These are phyloP conservation scores for Mycoemilia scoparia DNA, from an alignment of 192 early-diverging fungal genomes.

Conservation along the genomic window DNA sequence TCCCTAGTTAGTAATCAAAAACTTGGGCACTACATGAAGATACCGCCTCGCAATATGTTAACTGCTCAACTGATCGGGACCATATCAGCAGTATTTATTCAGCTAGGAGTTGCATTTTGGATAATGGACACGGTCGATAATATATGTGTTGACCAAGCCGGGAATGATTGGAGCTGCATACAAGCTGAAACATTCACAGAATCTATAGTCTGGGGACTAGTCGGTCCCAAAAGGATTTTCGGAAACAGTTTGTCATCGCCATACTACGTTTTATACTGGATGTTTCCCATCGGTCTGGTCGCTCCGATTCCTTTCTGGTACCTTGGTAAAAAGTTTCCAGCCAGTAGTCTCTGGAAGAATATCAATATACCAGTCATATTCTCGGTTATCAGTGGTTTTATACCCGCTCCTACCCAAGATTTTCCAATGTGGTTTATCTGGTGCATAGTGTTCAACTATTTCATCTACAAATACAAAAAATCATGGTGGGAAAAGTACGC, in stretches of 20 bases:
- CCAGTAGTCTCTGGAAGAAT: constrained; percentile 31
- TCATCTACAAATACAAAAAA: constrained; percentile 28
- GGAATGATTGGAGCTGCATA: constrained; percentile 36
- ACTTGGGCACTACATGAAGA: constrained; percentile 46
- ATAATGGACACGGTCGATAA: constrained; percentile 25
- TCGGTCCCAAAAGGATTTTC: constrained; percentile 39
- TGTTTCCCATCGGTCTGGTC: constrained; percentile 31
- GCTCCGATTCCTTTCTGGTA: constrained; percentile 41
- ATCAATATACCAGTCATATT: constrained; percentile 41
- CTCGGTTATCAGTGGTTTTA: constrained; percentile 21
- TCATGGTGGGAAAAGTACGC: constrained; percentile 32
- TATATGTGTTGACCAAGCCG: constrained; percentile 20
- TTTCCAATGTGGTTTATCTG: constrained; percentile 9
- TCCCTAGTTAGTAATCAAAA: constrained; percentile 34
- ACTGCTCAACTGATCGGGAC: constrained; percentile 41
- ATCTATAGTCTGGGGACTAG: constrained; percentile 46
- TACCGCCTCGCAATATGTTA: constrained; percentile 51
- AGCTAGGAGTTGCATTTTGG: constrained; percentile 34
- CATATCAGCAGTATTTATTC: constrained; percentile 33
- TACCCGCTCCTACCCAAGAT: constrained; percentile 18
- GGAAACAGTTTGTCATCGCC: constrained; percentile 25
- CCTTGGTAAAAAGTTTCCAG: constrained; percentile 31
- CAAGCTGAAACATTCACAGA: constrained; percentile 27
- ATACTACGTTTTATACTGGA: constrained; percentile 13
- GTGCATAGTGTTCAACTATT: constrained; percentile 36